phyloP scores from a whole-genome alignment of 169 alveolate genomes.

The Cryptosporidium ubiquitum region DNA sequence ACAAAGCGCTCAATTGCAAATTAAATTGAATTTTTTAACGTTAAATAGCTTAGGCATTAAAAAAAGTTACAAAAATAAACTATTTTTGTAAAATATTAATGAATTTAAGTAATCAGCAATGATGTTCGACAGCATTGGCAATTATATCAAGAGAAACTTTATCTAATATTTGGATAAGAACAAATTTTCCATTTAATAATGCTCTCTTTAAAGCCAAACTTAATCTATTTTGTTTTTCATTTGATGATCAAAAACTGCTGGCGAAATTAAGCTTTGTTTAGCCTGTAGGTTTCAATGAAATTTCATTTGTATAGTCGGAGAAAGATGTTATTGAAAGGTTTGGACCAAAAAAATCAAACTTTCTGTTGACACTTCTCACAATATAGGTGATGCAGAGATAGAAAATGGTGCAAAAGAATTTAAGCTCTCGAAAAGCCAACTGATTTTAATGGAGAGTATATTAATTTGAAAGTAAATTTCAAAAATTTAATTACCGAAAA shows the following conservation, averaged over 20 bases:
- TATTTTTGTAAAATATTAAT: background rate
- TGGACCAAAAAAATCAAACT: conserved; percentile 54
- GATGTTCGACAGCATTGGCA: conserved; percentile 5
- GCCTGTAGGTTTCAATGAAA: conserved; percentile 7
- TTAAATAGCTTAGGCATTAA: background rate
- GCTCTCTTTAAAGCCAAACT: conserved; percentile 35
- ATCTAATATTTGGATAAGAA: conserved; percentile 31
- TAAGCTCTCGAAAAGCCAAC: conserved; percentile 17
- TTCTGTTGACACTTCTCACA: conserved; percentile 17
- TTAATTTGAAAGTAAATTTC: conserved; percentile 23
- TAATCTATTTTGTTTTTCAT: conserved; percentile 31
- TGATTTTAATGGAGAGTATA: conserved; percentile 17
- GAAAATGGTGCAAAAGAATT: conserved; percentile 29
- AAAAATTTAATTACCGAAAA: conserved; percentile 53
- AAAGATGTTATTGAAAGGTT: conserved; percentile 21
- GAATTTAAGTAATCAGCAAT: background rate
- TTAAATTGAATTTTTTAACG: background rate
- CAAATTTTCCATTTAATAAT: conserved; percentile 29
- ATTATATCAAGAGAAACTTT: conserved; percentile 16
- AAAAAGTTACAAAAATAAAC: background rate
- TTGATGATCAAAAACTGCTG: conserved; percentile 43
- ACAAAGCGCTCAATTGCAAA: conserved; percentile 25
- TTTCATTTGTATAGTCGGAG: conserved; percentile 19
- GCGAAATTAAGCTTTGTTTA: conserved; percentile 32
- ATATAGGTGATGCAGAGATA: conserved; percentile 25